Conservation (phyloP, 495 filamentous ascomycete genomes). For the Glarea lozoyensis region DNA sequence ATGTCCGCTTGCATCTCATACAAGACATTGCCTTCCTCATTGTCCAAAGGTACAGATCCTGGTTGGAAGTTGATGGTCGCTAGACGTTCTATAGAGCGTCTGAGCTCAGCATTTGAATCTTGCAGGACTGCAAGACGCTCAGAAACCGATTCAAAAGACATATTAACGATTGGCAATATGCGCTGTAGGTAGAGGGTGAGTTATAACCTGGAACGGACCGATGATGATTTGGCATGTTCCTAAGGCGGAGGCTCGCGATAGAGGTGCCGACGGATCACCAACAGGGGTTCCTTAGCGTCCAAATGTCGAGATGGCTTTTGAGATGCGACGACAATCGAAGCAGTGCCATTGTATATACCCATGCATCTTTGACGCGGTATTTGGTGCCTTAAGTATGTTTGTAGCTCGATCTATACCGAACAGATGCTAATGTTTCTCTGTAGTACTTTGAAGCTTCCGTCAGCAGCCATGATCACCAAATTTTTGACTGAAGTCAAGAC, state of each 20-base stretch:
- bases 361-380: too few species aligned
- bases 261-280: too few species aligned
- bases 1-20: slow-evolving; percentile 78
- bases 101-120: slow-evolving; percentile 55
- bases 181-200: slow-evolving; percentile 6
- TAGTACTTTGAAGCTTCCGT: slow-evolving; percentile 1
- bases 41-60: slow-evolving; percentile 42
- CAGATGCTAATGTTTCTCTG: too few species aligned
- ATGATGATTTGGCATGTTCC: too few species aligned
- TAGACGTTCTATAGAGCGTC: slow-evolving; percentile 68
- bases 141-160: slow-evolving; percentile 53
- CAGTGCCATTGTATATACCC: too few species aligned
- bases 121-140: slow-evolving; percentile 60
- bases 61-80: slow-evolving; percentile 57
- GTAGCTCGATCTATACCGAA: too few species aligned
- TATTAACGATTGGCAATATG: slow-evolving; percentile 21
- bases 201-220: slow-evolving; percentile 10
- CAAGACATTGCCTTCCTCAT: slow-evolving; percentile 47
- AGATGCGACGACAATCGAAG: too few species aligned
- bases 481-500: slow-evolving; percentile 78
- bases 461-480: slow-evolving; percentile 79
- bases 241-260: too few species aligned
- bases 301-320: slow-evolving; percentile 1
- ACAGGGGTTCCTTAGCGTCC: background rate
- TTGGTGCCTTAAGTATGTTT: too few species aligned